Evolutionary conservation across 306 rosid genomes (phyloP), one percentile per base, ranked within the genome.

Genomic region (Rubus idaeus): DNA sequence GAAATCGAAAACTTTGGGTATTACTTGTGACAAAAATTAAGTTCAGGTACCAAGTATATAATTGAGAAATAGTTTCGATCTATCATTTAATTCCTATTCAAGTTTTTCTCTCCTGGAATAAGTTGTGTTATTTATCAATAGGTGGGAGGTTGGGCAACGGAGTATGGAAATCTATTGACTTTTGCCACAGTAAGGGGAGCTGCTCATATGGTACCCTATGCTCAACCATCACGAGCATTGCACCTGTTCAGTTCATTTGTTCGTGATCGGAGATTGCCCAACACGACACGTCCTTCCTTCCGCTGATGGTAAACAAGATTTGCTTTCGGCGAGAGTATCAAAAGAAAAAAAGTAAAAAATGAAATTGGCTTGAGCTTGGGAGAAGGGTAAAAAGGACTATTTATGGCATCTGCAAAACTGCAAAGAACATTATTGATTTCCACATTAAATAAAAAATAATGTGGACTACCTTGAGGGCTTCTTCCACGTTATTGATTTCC

Each of bases 151-250:
- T 94, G 97, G 97, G 91, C 84, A 23, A 94, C 91, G 0, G 97
- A 90, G 83, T 94, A 94, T 74, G 97, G 97, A 39, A 88, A 94
- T 70, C 78, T 85, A 46, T 76, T 90, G 82, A 94, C 90, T 1
- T 91, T 91, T 58, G 97, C 95, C 6, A 94, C 96, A 0, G 95
- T 94, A 55, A 89, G 97, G 13, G 97, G 91, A 51, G 97, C 97
- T 30, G 88, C 97, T 30, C 98, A 91, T 75, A 94, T 91, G 97
- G 98, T 94, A 11, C 96, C 97, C 2, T 94, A 78, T 75, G 96
- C 93, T 23, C 98, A 91, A 58, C 98, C 97, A 52, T 89, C 98
- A 5, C 86, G 98, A 64, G 81, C 98, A 75, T 66, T 91, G 63
- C 95, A 84, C 82, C 86, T 94, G 7, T 90, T 91, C 86, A 84